phyloP scores from a whole-genome alignment of 2,329 filamentous ascomycete genomes.

The Diaporthe ampelina region DNA sequence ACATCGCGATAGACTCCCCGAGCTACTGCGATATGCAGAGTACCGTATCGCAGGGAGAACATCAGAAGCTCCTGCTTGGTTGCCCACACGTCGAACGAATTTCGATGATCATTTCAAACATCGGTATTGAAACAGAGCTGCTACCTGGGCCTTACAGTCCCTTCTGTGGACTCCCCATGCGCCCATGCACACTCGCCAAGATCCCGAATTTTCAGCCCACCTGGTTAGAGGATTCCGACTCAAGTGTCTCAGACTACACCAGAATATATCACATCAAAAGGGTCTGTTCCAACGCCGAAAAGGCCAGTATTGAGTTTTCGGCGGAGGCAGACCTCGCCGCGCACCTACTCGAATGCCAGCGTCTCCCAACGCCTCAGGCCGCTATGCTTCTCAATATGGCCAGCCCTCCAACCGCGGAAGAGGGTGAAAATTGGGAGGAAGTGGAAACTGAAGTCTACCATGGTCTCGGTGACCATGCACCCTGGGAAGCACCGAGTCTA shows the following conservation, averaged over 20 bases:
- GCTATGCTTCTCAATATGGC: not conserved
- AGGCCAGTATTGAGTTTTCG: too few relatives aligned
- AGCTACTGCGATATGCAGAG: too few relatives aligned
- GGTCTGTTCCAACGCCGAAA: not conserved
- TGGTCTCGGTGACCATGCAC: too few relatives aligned
- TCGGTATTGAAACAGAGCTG: not conserved
- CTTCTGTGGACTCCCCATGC: not conserved
- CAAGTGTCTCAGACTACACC: not conserved
- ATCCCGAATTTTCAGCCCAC: not conserved
- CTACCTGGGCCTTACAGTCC: too few relatives aligned
- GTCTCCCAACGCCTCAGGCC: not conserved
- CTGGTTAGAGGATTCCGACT: not conserved
- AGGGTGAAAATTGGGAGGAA: not conserved
- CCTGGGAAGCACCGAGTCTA: too few relatives aligned
- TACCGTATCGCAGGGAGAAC: too few relatives aligned
- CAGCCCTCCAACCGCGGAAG: not conserved
- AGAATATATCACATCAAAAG: not conserved
- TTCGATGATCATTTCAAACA: not conserved
- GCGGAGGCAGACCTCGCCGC: too few relatives aligned
- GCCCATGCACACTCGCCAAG: not conserved
- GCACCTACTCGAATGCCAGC: not conserved
- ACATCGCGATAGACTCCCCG: not conserved
- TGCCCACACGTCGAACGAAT: not conserved
- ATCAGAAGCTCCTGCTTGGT: too few relatives aligned
- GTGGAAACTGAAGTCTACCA: too few relatives aligned